Evolutionary conservation across 441 rosid genomes (phyloP).

Genomic region (Croton laevigatus): DNA sequence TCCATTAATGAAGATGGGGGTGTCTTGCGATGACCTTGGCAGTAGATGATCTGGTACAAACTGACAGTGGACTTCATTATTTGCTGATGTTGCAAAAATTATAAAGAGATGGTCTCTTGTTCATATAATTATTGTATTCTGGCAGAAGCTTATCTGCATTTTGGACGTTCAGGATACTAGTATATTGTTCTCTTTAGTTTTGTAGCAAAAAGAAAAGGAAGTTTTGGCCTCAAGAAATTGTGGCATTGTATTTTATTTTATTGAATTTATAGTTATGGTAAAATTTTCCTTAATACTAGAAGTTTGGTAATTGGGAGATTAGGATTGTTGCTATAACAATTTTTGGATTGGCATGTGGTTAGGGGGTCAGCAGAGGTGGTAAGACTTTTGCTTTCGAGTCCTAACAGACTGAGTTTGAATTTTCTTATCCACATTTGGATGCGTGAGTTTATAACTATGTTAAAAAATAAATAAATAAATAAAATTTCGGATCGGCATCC

Average conservation of each 20-base stretch:
- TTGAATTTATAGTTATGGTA: background rate
- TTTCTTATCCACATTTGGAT: too few relatives aligned
- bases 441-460: too few relatives aligned
- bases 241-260: background rate
- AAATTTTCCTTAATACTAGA: background rate
- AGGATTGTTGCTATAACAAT: too few relatives aligned
- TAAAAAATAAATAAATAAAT: too few relatives aligned
- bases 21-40: slow-evolving; percentile 8
- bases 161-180: background rate
- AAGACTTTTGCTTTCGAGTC: too few relatives aligned
- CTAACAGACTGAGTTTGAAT: too few relatives aligned
- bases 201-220: background rate
- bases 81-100: background rate
- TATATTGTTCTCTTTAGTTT: background rate
- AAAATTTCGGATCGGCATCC: too few relatives aligned
- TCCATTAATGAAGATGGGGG: slow-evolving; percentile 11
- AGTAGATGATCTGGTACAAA: slow-evolving; percentile 24
- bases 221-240: slow-evolving; percentile 2
- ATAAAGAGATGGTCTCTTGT: slow-evolving; percentile 7
- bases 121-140: background rate
- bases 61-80: slow-evolving; percentile 19
- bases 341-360: too few relatives aligned
- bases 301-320: background rate
- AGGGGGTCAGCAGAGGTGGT: too few relatives aligned
- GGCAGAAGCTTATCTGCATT: slow-evolving; percentile 7